phyloP scores from a whole-genome alignment of 1,284 basidiomycete genomes.

The Microbotryum saponariae region DNA sequence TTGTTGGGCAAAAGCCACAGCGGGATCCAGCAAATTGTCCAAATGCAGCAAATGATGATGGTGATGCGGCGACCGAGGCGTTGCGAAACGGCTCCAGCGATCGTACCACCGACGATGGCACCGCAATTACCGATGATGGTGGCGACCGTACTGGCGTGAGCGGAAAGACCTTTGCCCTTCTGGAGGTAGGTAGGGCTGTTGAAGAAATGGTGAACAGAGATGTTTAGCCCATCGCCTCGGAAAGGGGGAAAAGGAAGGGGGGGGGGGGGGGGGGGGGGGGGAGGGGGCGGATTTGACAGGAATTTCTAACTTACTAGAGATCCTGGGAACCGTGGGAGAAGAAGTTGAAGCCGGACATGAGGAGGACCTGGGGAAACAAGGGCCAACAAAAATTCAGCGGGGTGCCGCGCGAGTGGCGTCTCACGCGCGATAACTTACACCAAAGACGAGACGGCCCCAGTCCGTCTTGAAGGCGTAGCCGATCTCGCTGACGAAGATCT shows the following conservation, averaged over 20 bases:
- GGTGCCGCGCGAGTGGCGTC: slow-evolving; percentile 2
- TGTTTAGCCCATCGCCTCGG: not conserved
- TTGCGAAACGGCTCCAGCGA: slow-evolving; percentile 74
- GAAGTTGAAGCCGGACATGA: slow-evolving; percentile 73
- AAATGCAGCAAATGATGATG: slow-evolving; percentile 57
- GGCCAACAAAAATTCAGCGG: not conserved
- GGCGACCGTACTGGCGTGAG: slow-evolving; percentile 63
- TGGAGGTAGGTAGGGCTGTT: slow-evolving; percentile 62
- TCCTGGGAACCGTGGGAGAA: slow-evolving; percentile 74
- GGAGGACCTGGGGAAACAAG: not conserved
- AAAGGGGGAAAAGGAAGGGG: too few species aligned
- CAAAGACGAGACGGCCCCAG: slow-evolving; percentile 81
- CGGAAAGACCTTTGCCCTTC: slow-evolving; percentile 38
- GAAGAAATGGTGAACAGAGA: slow-evolving; percentile 20
- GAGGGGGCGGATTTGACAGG: slow-evolving; percentile 1
- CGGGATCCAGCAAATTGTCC: slow-evolving; percentile 45
- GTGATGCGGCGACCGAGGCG: slow-evolving; percentile 81
- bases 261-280: not conserved
- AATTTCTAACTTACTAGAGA: not conserved
- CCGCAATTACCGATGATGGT: slow-evolving; percentile 79
- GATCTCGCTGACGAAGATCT: slow-evolving; percentile 62
- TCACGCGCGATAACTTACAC: slow-evolving; percentile 38
- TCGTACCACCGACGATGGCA: slow-evolving; percentile 46
- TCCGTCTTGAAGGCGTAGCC: slow-evolving; percentile 69
- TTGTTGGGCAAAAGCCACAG: slow-evolving; percentile 43